Percentiles rank a stretch among this genome's conserved stretches.
Evolutionary conservation across 2,329 filamentous ascomycete species (phyloP).

Genomic region (Sclerotinia sclerotiorum): DNA sequence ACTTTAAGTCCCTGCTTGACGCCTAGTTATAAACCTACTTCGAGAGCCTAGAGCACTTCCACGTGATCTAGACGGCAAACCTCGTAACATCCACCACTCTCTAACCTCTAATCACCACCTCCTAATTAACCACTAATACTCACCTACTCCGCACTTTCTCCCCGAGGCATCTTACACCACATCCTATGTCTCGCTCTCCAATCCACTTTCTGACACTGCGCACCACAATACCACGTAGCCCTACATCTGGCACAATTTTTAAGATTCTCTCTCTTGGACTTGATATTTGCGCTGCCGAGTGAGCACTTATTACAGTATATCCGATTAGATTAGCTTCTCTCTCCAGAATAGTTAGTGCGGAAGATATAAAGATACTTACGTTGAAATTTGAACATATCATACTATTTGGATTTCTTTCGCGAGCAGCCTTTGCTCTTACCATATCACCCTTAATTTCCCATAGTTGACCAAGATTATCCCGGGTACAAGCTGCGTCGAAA

Average conservation of each 20-base stretch:
- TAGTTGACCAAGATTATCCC: background rate
- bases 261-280: background rate
- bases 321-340: background rate
- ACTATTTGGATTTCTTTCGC: background rate
- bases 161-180: background rate
- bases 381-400: conserved; percentile 12
- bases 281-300: background rate
- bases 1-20: too few relatives aligned
- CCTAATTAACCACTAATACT: background rate
- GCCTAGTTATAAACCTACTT: too few relatives aligned
- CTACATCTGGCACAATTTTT: background rate
- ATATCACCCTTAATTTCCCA: conserved; percentile 12
- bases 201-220: background rate
- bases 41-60: too few relatives aligned
- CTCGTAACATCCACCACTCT: too few relatives aligned
- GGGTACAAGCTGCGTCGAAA: background rate
- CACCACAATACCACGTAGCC: conserved; percentile 5
- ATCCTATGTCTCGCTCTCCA: conserved; percentile 10
- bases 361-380: too few relatives aligned
- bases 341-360: background rate
- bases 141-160: background rate
- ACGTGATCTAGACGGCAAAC: too few relatives aligned
- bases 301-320: background rate
- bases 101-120: background rate
- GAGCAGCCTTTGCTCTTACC: background rate